Conservation (phyloP, 2,329 filamentous ascomycete species). For the Penicillium thymicola region DNA sequence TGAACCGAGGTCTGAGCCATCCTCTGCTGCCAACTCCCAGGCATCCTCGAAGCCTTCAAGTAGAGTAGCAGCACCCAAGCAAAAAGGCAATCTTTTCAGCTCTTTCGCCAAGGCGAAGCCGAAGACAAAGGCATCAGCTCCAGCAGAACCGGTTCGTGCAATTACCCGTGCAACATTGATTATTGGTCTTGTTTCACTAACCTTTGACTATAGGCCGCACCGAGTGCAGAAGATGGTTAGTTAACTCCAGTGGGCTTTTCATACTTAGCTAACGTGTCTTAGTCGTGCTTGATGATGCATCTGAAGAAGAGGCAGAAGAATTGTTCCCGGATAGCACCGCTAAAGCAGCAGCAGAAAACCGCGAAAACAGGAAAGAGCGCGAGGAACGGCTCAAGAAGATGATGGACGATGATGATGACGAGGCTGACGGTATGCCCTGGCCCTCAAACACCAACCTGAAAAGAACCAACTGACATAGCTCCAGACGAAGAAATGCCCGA, state of each 20-base stretch:
- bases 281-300: slow-evolving; percentile 53
- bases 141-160: slow-evolving; percentile 32
- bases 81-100: slow-evolving; percentile 67
- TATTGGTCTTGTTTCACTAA: not conserved
- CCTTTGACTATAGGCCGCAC: not conserved
- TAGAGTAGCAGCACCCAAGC: slow-evolving; percentile 52
- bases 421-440: slow-evolving; percentile 23
- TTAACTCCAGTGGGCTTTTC: not conserved
- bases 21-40: slow-evolving; percentile 25
- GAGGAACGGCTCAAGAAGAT: slow-evolving; percentile 66
- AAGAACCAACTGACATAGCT: slow-evolving; percentile 20
- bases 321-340: slow-evolving; percentile 45
- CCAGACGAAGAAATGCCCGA: slow-evolving; percentile 60
- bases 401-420: slow-evolving; percentile 62
- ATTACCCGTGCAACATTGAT: not conserved
- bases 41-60: slow-evolving; percentile 34
- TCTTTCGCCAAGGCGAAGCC: slow-evolving; percentile 72
- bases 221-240: slow-evolving; percentile 49
- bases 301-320: slow-evolving; percentile 55
- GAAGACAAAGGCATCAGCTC: slow-evolving; percentile 49
- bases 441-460: slow-evolving; percentile 38
- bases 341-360: slow-evolving; percentile 35
- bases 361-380: slow-evolving; percentile 57
- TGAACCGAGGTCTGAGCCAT: slow-evolving; percentile 19
- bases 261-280: slow-evolving; percentile 28